Evolutionary conservation across 2,329 filamentous ascomycete genomes (phyloP).

Genomic region (Diaporthe helianthi): DNA sequence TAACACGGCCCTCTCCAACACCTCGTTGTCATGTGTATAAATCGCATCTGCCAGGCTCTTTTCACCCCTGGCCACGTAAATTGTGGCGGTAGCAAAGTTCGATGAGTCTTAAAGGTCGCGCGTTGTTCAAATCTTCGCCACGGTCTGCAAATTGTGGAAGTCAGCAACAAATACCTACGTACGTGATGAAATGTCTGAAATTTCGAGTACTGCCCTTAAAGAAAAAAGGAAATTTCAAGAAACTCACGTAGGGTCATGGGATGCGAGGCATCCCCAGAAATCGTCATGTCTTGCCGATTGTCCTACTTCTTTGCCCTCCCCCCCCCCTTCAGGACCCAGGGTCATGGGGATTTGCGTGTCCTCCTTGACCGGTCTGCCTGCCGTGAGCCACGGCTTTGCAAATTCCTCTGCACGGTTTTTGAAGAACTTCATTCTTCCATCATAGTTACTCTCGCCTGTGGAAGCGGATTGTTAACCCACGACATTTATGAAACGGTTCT

Average conservation of each 20-base stretch:
- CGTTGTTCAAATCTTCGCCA: neutral
- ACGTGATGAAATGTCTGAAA: neutral
- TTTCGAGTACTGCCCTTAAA: neutral
- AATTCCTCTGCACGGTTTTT: neutral
- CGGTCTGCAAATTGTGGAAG: neutral
- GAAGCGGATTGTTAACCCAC: neutral
- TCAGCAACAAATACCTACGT: neutral
- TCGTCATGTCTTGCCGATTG: neutral
- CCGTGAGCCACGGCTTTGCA: neutral
- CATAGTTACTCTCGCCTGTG: neutral
- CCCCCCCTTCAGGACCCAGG: neutral
- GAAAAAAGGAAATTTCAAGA: neutral
- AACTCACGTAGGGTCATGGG: neutral
- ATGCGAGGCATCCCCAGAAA: neutral
- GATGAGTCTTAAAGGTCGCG: neutral
- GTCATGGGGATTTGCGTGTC: neutral
- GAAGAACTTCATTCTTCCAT: neutral
- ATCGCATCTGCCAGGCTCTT: neutral
- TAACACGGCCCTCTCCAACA: neutral
- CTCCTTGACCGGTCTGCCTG: neutral
- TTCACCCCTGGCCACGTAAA: neutral
- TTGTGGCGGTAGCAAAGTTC: neutral
- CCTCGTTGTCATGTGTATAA: neutral
- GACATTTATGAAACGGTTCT: neutral
- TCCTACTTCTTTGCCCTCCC: neutral